Percentiles rank a stretch among this genome's conserved stretches.
These are phyloP conservation scores for Aspergillus mulundensis DNA, from an alignment of 495 filamentous ascomycete genomes.

Conservation along the genomic window DNA sequence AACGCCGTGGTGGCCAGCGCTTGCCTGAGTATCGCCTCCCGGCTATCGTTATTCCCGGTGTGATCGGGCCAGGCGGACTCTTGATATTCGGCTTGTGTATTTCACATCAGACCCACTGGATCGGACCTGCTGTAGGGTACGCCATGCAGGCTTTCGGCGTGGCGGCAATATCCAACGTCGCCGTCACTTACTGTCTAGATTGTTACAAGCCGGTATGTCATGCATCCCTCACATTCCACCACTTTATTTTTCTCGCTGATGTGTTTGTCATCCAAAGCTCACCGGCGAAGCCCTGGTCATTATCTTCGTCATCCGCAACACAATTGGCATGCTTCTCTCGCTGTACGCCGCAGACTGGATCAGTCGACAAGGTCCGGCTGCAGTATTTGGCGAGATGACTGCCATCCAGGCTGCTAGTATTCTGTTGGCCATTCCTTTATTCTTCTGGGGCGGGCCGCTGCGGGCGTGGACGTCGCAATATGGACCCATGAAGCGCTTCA, in stretches of 20 bases:
- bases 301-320: conserved; percentile 33
- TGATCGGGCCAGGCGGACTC: conserved; percentile 26
- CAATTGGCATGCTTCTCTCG: conserved; percentile 31
- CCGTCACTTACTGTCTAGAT: conserved; percentile 31
- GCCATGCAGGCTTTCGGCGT: conserved; percentile 35
- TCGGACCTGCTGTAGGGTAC: conserved; percentile 30
- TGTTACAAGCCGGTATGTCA: conserved; percentile 27
- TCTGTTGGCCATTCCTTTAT: conserved; percentile 26
- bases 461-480: conserved; percentile 21
- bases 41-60: conserved; percentile 25
- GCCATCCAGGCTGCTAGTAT: conserved; percentile 26
- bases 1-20: conserved; percentile 21
- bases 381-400: conserved; percentile 32
- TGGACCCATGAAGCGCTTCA: conserved; percentile 23
- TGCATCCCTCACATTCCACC: no score
- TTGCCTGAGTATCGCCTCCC: conserved; percentile 30
- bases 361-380: conserved; percentile 19
- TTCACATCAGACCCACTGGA: conserved; percentile 28
- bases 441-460: conserved; percentile 21
- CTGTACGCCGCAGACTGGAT: conserved; percentile 31
- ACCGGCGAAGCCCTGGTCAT: conserved; percentile 31
- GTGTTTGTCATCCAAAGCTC: conserved; percentile 15
- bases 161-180: conserved; percentile 32
- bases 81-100: conserved; percentile 29
- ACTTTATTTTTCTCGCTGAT: no score